Conservation (phyloP, 768 basidiomycete genomes). For the Lactifluus subvellereus region DNA sequence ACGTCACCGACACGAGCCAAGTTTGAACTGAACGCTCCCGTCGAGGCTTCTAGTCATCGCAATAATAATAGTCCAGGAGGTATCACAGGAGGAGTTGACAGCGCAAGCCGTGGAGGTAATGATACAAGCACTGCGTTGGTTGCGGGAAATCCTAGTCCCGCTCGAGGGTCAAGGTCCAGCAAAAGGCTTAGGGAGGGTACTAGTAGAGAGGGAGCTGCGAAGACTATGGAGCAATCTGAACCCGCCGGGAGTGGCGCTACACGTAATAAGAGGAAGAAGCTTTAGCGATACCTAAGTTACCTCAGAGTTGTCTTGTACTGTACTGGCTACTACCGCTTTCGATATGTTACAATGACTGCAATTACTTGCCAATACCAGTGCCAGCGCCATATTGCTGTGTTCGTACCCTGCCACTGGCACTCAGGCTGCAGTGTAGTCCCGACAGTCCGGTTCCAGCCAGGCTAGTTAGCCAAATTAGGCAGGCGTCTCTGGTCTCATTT, state of each 20-base stretch:
- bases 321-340: neutral
- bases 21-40: neutral
- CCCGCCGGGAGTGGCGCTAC: neutral
- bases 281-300: neutral
- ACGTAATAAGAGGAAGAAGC: slow-evolving; percentile 8
- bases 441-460: no score
- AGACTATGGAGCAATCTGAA: neutral
- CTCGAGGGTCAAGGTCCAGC: slow-evolving; percentile 2
- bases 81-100: neutral
- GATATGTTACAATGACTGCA: neutral
- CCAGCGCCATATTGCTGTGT: neutral
- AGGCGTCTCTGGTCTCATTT: neutral
- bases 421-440: no score
- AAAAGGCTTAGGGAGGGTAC: slow-evolving; percentile 11
- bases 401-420: no score
- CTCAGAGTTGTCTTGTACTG: neutral
- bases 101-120: neutral
- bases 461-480: slow-evolving; percentile 4
- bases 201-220: neutral
- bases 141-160: neutral
- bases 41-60: neutral
- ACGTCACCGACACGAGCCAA: slow-evolving; percentile 13
- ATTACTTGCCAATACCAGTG: neutral
- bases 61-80: neutral
- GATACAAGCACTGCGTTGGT: neutral